phyloP scores from a whole-genome alignment of 768 basidiomycete genomes.

The Podaxis mareebaensis region DNA sequence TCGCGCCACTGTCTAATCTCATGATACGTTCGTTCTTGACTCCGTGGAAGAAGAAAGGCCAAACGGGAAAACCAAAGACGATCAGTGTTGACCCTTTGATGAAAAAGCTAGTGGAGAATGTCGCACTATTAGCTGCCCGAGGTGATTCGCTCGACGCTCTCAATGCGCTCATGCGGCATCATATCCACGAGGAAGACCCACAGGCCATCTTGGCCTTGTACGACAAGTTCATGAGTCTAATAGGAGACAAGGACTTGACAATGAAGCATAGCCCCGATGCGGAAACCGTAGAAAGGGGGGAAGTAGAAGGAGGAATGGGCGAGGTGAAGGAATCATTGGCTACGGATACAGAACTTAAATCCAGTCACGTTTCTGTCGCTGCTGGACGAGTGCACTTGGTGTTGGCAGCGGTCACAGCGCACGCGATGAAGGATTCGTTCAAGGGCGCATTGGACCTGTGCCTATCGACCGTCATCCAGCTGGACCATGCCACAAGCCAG shows the following conservation, averaged over 20 bases:
- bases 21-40: constrained; percentile 6
- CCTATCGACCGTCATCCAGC: constrained; percentile 36
- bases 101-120: constrained; percentile 34
- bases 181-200: constrained; percentile 43
- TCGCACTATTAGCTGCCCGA: constrained; percentile 51
- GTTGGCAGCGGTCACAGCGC: constrained; percentile 57
- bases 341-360: constrained; percentile 22
- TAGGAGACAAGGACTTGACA: constrained; percentile 21
- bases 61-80: no score
- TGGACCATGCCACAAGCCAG: constrained; percentile 20
- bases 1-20: constrained; percentile 38
- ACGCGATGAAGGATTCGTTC: constrained; percentile 62
- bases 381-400: constrained; percentile 42
- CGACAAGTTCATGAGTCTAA: constrained; percentile 31
- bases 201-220: constrained; percentile 47
- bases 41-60: not conserved
- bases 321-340: constrained; percentile 16
- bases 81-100: not conserved
- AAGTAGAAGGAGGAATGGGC: not conserved
- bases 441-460: constrained; percentile 49
- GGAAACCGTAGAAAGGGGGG: constrained; percentile 8
- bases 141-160: constrained; percentile 48
- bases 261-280: not conserved
- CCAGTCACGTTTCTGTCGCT: constrained; percentile 14
- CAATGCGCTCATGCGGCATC: constrained; percentile 46